phyloP scores from a whole-genome alignment of 208 protist genomes.

The Trypanosoma cruzi region DNA sequence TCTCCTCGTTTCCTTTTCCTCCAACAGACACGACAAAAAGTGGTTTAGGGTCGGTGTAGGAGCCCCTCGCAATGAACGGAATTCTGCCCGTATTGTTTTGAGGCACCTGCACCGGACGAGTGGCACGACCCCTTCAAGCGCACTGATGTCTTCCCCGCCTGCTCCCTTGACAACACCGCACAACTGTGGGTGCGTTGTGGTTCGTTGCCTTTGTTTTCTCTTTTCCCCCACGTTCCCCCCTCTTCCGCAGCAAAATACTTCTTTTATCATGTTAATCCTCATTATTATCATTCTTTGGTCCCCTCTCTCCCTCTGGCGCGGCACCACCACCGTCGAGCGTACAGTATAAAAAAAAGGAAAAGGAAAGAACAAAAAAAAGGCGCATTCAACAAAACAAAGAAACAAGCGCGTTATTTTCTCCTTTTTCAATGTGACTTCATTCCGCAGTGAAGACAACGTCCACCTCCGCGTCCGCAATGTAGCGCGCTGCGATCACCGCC shows the following conservation, averaged over 20 bases:
- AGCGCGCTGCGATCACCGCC: conserved; percentile 16
- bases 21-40: no score
- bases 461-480: conserved; percentile 28
- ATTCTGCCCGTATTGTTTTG: not conserved
- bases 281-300: no score
- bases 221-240: not conserved
- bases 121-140: no score
- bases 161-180: not conserved
- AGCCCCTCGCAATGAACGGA: not conserved
- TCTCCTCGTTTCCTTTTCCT: no score
- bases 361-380: no score
- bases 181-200: not conserved
- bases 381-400: no score
- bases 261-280: no score
- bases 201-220: not conserved
- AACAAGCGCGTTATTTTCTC: not conserved
- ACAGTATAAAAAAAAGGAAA: no score
- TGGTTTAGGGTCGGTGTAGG: not conserved
- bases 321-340: no score
- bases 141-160: no score
- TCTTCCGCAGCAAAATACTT: no score
- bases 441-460: conserved; percentile 29
- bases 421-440: conserved; percentile 3
- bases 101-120: not conserved
- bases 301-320: no score